Percentiles rank a stretch among this genome's conserved stretches.
Evolutionary conservation across 1,284 basidiomycete genomes (phyloP).

Genomic region (Inonotus hispidus): DNA sequence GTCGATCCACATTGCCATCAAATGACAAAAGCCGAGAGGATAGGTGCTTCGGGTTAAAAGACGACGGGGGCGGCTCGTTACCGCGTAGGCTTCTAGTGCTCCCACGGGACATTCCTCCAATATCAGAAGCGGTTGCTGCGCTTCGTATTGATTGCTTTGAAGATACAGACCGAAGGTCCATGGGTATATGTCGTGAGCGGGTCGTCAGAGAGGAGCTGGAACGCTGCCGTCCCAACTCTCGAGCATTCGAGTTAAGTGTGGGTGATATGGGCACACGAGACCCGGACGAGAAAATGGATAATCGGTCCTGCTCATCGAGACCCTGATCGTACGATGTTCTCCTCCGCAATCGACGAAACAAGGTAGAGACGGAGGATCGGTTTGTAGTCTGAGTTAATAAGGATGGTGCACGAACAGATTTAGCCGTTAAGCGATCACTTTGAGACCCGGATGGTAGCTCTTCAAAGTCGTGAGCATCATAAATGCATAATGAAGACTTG

Average conservation of each 20-base stretch:
- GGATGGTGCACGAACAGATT: constrained; percentile 45
- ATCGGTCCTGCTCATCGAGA: neutral
- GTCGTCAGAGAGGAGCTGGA: constrained; percentile 43
- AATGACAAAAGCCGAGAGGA: neutral
- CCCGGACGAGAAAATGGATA: constrained; percentile 3
- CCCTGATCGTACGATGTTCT: constrained; percentile 24
- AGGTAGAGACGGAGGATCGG: constrained; percentile 50
- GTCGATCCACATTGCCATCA: constrained; percentile 40
- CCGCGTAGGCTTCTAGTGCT: constrained; percentile 4
- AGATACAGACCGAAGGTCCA: constrained; percentile 12
- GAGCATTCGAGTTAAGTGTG: constrained; percentile 26
- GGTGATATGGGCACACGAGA: neutral
- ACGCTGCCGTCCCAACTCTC: constrained; percentile 29
- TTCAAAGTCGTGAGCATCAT: constrained; percentile 12
- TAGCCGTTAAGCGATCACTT: constrained; percentile 16
- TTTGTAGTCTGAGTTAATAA: constrained; percentile 56
- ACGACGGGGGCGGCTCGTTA: constrained; percentile 13
- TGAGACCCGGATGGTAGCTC: constrained; percentile 12
- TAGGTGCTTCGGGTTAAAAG: constrained; percentile 9
- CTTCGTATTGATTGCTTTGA: constrained; percentile 6
- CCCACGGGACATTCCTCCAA: constrained; percentile 2
- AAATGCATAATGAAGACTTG: constrained; percentile 25
- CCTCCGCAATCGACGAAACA: constrained; percentile 52
- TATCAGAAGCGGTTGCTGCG: neutral
- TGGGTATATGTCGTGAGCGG: neutral